A percentile compares a stretch with the other conserved stretches of the same genome.
These are phyloP conservation scores for Artemisia annua DNA, from an alignment of 129 eudicot species.

Conservation along the genomic window DNA sequence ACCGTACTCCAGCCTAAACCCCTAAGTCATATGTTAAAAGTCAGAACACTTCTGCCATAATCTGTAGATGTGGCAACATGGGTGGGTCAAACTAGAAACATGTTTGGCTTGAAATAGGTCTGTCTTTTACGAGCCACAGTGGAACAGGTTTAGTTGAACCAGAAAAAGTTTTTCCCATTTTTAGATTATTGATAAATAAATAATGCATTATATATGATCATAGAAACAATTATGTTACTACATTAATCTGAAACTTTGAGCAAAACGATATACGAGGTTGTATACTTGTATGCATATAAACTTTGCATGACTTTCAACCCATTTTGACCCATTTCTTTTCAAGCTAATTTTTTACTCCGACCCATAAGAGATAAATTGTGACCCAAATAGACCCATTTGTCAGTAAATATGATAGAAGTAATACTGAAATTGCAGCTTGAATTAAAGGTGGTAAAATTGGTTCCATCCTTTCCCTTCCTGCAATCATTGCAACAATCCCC, in stretches of 20 bases:
- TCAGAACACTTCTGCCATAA: slow-evolving; percentile 14
- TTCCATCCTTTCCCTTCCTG: slow-evolving; percentile 78
- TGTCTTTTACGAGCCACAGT: no score
- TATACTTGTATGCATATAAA: neutral
- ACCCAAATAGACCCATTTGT: neutral
- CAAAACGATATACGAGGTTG: neutral
- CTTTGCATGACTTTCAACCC: neutral
- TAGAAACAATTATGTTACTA: neutral
- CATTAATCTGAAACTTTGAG: neutral
- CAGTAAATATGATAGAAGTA: slow-evolving; percentile 8
- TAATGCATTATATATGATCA: neutral
- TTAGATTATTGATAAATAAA: neutral
- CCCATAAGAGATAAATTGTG: neutral
- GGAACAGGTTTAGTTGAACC: neutral
- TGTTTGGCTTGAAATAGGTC: neutral
- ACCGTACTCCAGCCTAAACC: slow-evolving; percentile 75
- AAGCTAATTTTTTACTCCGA: neutral
- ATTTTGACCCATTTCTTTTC: neutral
- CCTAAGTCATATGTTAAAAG: slow-evolving; percentile 46
- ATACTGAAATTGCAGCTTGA: slow-evolving; percentile 89
- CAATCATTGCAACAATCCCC: slow-evolving; percentile 89
- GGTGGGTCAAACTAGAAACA: neutral
- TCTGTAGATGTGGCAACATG: neutral
- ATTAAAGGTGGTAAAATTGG: slow-evolving; percentile 79
- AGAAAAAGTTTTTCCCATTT: neutral